A percentile compares a stretch with the other conserved stretches of the same genome.
These are phyloP conservation scores for Pseudogymnoascus sp. DNA, from an alignment of 2,329 filamentous ascomycete genomes.

Conservation along the genomic window DNA sequence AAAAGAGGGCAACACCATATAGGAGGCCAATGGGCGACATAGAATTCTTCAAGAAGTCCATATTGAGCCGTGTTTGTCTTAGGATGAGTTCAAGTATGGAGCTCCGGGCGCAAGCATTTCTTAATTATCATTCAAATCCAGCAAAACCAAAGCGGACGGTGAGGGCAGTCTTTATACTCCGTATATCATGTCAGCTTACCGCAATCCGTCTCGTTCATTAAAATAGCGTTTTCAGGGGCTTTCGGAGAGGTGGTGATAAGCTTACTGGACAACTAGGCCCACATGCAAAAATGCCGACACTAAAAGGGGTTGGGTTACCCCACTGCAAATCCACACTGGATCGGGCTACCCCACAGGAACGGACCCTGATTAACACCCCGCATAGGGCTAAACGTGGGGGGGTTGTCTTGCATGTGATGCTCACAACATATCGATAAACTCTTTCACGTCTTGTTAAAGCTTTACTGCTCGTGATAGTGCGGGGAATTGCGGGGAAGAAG, in stretches of 20 bases:
- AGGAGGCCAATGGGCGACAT: constrained; percentile 6
- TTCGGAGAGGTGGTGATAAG: not conserved
- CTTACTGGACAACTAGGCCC: not conserved
- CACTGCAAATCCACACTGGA: not conserved
- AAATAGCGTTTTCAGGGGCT: not conserved
- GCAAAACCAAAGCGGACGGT: not conserved
- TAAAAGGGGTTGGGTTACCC: not conserved
- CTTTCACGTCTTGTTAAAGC: not conserved
- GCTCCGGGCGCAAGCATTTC: not conserved
- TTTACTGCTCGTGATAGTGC: not conserved
- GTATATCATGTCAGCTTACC: not conserved
- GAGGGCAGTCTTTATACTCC: not conserved
- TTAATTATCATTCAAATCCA: not conserved
- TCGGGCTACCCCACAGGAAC: not conserved
- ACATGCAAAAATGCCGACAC: not conserved
- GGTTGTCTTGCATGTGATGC: not conserved
- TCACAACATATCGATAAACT: not conserved
- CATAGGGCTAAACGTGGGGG: not conserved
- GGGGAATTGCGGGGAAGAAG: too few relatives aligned
- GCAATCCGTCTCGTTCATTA: not conserved
- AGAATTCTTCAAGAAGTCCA: not conserved
- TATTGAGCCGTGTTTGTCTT: not conserved
- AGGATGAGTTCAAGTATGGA: not conserved
- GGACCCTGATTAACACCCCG: not conserved
- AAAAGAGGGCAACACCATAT: not conserved